These are phyloP conservation scores for Marasmius tenuissimus DNA, from an alignment of 1,284 basidiomycete species.

Conservation along the genomic window DNA sequence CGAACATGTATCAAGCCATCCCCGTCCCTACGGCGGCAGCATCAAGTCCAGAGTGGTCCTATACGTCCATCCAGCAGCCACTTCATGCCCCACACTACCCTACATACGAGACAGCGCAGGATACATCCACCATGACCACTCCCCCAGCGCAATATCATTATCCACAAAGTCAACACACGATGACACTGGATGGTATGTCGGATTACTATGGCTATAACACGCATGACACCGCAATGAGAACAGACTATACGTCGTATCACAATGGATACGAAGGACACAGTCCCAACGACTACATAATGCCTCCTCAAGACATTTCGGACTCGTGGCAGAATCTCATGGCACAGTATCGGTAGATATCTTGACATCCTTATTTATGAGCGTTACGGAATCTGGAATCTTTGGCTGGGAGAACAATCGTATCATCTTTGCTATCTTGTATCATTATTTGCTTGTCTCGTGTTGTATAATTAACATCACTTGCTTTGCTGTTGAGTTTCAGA, in stretches of 20 bases:
- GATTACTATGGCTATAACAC: slow-evolving; percentile 11
- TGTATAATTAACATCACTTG: neutral
- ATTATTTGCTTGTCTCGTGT: neutral
- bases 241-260: slow-evolving; percentile 15
- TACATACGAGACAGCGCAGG: neutral
- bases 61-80: neutral
- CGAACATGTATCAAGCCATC: slow-evolving; percentile 8
- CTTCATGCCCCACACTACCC: slow-evolving; percentile 4
- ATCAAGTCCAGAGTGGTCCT: slow-evolving; percentile 1
- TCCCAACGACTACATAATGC: slow-evolving; percentile 24
- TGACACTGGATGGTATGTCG: slow-evolving; percentile 8
- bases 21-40: neutral
- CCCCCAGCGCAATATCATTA: slow-evolving; percentile 1
- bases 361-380: slow-evolving; percentile 4
- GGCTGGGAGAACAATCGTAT: neutral
- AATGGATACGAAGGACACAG: slow-evolving; percentile 19
- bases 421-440: neutral
- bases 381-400: neutral
- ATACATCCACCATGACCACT: neutral
- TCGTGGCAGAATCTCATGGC: slow-evolving; percentile 54
- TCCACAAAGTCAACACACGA: slow-evolving; percentile 3
- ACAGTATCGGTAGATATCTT: slow-evolving; percentile 27
- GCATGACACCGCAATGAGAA: neutral
- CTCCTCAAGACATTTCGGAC: slow-evolving; percentile 38
- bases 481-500: neutral